Evolutionary conservation across 352 stramenopile species (phyloP).

Genomic region (Globisporangium lucens): DNA sequence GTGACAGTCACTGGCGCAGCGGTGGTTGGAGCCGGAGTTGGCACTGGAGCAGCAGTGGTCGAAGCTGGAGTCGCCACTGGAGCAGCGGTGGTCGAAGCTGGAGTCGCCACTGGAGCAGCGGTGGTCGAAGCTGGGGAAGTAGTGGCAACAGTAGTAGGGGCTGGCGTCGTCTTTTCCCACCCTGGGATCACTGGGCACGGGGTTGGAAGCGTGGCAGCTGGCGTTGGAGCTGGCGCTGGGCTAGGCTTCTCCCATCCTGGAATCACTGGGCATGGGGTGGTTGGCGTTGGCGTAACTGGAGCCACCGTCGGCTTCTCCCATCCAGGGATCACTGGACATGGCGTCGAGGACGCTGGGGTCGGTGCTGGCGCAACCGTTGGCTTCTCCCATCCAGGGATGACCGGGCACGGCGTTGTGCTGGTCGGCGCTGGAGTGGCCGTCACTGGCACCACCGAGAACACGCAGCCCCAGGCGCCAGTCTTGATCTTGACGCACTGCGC

Average conservation of each 20-base stretch:
- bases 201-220: constrained; percentile 7
- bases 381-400: constrained; percentile 12
- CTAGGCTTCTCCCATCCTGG: constrained; percentile 11
- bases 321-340: constrained; percentile 6
- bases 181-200: constrained; percentile 24
- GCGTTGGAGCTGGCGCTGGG: constrained; percentile 10
- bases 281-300: constrained; percentile 18
- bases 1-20: constrained; percentile 5
- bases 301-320: constrained; percentile 27
- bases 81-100: not conserved
- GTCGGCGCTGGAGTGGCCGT: constrained; percentile 23
- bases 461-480: constrained; percentile 71
- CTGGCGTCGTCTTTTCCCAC: constrained; percentile 18
- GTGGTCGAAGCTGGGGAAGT: not conserved
- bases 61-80: not conserved
- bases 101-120: not conserved
- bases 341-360: constrained; percentile 8
- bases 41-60: not conserved
- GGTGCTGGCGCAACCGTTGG: not conserved
- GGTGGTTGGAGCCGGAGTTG: constrained; percentile 3
- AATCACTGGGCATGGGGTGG: constrained; percentile 8
- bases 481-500: constrained; percentile 58
- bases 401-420: constrained; percentile 14
- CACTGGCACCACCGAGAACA: constrained; percentile 24
- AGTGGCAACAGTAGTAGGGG: not conserved